Percentiles rank a stretch among this genome's conserved stretches.
phyloP scores from a whole-genome alignment of 768 basidiomycete genomes.

The Suillus cothurnatus region DNA sequence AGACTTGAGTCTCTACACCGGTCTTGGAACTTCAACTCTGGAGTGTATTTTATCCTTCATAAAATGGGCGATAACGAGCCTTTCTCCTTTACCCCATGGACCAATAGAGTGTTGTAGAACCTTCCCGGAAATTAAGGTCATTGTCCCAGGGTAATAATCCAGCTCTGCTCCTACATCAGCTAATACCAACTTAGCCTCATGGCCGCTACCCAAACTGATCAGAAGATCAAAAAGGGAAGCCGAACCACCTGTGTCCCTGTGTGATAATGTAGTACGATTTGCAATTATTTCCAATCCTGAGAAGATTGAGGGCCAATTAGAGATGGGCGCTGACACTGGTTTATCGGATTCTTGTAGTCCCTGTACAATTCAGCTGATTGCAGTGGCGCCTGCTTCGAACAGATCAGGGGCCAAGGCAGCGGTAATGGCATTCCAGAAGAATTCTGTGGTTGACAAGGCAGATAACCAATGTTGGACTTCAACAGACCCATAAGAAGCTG shows the following conservation, averaged over 20 bases:
- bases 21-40: not conserved
- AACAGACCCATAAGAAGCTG: not conserved
- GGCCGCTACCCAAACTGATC: constrained; percentile 5
- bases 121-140: not conserved
- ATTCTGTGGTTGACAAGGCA: not conserved
- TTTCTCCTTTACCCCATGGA: not conserved
- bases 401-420: not conserved
- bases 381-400: not conserved
- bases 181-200: not conserved
- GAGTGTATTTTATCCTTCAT: constrained; percentile 6
- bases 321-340: not conserved
- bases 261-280: not conserved
- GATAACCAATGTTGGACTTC: not conserved
- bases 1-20: no score
- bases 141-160: not conserved
- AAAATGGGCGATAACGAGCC: not conserved
- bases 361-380: not conserved
- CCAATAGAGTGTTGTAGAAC: not conserved
- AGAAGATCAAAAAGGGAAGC: constrained; percentile 10
- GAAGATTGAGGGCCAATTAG: constrained; percentile 9
- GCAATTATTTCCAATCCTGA: constrained; percentile 10
- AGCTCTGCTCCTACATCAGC: not conserved
- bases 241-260: not conserved
- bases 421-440: not conserved
- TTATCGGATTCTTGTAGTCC: not conserved